Evolutionary conservation across 2,329 filamentous ascomycete species (phyloP).

Genomic region (Celoporthe dispersa): DNA sequence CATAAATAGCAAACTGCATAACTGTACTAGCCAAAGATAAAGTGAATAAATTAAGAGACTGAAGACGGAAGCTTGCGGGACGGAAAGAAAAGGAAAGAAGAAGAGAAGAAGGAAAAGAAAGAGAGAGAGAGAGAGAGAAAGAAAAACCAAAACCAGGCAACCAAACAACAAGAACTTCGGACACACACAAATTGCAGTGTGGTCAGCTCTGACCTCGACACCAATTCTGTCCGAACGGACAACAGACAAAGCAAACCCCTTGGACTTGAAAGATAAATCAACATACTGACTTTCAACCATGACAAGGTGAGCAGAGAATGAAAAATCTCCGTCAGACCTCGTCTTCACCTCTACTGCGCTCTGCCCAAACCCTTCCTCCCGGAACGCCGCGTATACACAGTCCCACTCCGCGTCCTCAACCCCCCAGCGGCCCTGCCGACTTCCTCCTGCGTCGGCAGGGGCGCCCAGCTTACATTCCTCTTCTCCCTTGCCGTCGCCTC

Average conservation of each 20-base stretch:
- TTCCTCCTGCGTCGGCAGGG: slow-evolving; percentile 13
- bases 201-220: too few relatives aligned
- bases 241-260: too few relatives aligned
- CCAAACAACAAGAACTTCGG: neutral
- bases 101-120: too few relatives aligned
- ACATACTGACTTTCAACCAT: neutral
- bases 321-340: neutral
- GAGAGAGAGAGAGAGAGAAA: too few relatives aligned
- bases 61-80: neutral
- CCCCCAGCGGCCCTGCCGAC: neutral
- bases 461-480: slow-evolving; percentile 10
- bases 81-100: too few relatives aligned
- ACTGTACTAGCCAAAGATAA: neutral
- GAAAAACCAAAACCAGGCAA: neutral
- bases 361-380: neutral
- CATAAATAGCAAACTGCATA: neutral
- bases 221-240: too few relatives aligned
- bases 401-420: slow-evolving; percentile 9
- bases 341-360: neutral
- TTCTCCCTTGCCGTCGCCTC: neutral
- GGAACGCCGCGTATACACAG: neutral
- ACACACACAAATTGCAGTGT: too few relatives aligned
- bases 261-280: too few relatives aligned
- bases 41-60: neutral
- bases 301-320: neutral